Base-by-base conservation (phyloP, 2,329 filamentous ascomycete genomes). In the Cladophialophora psammophila region DNA sequence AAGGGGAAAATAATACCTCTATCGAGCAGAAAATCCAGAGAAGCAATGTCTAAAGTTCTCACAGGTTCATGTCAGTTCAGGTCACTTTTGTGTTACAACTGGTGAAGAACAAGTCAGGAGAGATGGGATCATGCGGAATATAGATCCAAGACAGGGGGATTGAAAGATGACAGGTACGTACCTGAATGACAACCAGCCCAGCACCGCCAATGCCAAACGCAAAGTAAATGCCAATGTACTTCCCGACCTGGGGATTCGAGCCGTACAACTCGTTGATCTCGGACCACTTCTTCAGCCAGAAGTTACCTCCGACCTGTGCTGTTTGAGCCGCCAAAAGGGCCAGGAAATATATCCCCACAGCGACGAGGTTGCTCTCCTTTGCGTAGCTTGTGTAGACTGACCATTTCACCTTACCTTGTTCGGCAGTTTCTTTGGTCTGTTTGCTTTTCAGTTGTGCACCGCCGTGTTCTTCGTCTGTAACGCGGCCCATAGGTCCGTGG, bases 11-110 rank as follows among this genome's bases (percentile, higher is more conserved):
- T 78, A 83, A 75, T 83, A 92, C 91, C 87, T 99, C 95, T 70
- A 99, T 99, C 4, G 95, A 98, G 81, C 96, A 99, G 82, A 99
- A 98, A 72, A 99, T 98, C 95, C 95, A 99, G 34, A 99, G 84
- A 71, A 99, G 93, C 73, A 99, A 82, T 5, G 94, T 98, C 64
- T 73, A 63, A 6, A 48, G 35, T 35, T 35, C 18, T 36, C 32
- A 53, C 57, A 35, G 53, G 53, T 45, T 54, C 42, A 13, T 61
- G 64, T 71, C 62, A 71, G 69, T 55, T 18, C 15, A 26, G 20
- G 20, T 26, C 34, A 31, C 18, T 63, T 35, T 18, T n/a, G 31
- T 35, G 18, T 6, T 35, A 55, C 53, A 18, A 55, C 3, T 26
- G 1, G 32, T 31, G n/a, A 32, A 36, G 53, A 38, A n/a, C 13